A percentile compares a stretch with the other conserved stretches of the same genome.
Evolutionary conservation across 1,139 yeast species (phyloP).

Genomic region (Candida freyschussii): DNA sequence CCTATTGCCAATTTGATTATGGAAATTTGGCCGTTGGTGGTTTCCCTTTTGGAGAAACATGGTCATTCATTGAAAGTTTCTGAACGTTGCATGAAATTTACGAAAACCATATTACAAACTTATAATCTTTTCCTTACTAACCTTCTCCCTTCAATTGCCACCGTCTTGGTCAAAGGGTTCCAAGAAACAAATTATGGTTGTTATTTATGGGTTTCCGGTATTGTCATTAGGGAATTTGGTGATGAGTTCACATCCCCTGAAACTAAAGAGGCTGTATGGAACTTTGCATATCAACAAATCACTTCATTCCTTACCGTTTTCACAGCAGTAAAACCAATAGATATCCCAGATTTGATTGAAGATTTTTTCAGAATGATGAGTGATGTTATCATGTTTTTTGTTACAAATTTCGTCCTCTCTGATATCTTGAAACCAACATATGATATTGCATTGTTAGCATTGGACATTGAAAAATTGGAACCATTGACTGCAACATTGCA

Average conservation of each 20-base stretch:
- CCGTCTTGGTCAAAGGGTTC: constrained; percentile 63
- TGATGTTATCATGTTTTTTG: constrained; percentile 77
- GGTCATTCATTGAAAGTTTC: constrained; percentile 58
- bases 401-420: constrained; percentile 55
- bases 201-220: constrained; percentile 87
- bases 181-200: constrained; percentile 69
- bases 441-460: constrained; percentile 55
- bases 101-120: constrained; percentile 64
- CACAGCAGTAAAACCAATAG: constrained; percentile 30
- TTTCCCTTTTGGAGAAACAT: constrained; percentile 44
- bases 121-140: constrained; percentile 60
- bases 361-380: constrained; percentile 83
- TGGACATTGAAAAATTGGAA: constrained; percentile 61
- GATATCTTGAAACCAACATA: constrained; percentile 54
- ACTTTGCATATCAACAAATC: constrained; percentile 43
- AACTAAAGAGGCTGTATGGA: constrained; percentile 43
- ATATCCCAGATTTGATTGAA: constrained; percentile 73
- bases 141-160: constrained; percentile 60
- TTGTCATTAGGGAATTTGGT: constrained; percentile 72
- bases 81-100: constrained; percentile 68
- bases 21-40: constrained; percentile 57
- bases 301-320: constrained; percentile 37
- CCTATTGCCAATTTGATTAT: constrained; percentile 58
- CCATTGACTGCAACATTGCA: constrained; percentile 70
- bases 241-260: constrained; percentile 43